These are phyloP conservation scores for Lipomyces yamadae DNA, from an alignment of 805 yeast species.

Conservation along the genomic window DNA sequence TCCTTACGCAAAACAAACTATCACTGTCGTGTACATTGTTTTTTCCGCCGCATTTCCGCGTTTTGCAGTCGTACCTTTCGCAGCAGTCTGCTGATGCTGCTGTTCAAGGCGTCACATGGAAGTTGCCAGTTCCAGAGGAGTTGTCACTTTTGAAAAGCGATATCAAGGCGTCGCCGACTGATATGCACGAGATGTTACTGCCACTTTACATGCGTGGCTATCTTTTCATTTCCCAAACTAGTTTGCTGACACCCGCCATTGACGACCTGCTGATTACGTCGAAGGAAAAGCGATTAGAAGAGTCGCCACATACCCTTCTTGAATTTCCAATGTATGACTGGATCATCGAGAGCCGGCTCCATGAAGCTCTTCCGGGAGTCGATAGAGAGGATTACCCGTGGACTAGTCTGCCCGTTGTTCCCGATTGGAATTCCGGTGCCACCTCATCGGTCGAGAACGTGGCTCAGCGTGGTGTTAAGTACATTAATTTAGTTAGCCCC, in stretches of 20 bases:
- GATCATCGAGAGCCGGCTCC: not conserved
- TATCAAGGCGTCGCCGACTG: conserved; percentile 10
- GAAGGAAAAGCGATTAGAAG: not conserved
- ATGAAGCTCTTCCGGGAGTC: not conserved
- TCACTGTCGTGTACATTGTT: conserved; percentile 24
- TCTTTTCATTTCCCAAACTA: conserved; percentile 18
- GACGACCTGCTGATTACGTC: conserved; percentile 1
- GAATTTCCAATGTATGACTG: conserved; percentile 21
- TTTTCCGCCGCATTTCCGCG: conserved; percentile 32
- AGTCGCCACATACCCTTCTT: not conserved
- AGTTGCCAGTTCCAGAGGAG: conserved; percentile 26
- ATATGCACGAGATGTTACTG: conserved; percentile 21
- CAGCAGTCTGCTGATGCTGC: conserved; percentile 9
- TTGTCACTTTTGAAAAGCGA: conserved; percentile 5
- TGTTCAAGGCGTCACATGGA: conserved; percentile 8
- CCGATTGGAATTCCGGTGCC: conserved; percentile 11
- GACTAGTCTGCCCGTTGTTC: conserved; percentile 10
- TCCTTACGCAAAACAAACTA: conserved; percentile 25
- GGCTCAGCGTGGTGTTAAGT: conserved; percentile 20
- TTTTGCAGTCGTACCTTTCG: conserved; percentile 22
- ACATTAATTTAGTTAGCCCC: conserved; percentile 19
- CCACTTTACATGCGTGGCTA: conserved; percentile 34
- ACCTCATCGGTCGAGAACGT: not conserved
- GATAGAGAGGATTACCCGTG: conserved; percentile 5
- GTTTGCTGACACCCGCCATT: conserved; percentile 12